These are phyloP conservation scores for Simplicillium sp. DNA, from an alignment of 2,329 filamentous ascomycete species.

Conservation along the genomic window DNA sequence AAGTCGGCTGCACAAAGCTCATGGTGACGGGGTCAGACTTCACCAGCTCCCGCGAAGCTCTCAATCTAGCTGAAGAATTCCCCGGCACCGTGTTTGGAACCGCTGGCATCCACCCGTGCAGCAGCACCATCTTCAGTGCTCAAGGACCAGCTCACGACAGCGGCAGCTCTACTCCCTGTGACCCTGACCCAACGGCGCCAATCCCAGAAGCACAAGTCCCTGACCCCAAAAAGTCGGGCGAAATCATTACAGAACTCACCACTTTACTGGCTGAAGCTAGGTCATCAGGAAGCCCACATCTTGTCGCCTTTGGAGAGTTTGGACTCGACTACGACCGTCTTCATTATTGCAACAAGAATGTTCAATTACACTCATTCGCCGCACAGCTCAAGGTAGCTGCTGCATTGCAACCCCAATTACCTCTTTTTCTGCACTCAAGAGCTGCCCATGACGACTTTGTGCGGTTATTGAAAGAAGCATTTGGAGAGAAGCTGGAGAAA, in stretches of 20 bases:
- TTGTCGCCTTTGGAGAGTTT: slow-evolving; percentile 87
- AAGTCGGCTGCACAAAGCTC: slow-evolving; percentile 77
- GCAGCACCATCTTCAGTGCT: slow-evolving; percentile 66
- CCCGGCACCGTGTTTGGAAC: slow-evolving; percentile 81
- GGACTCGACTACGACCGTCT: slow-evolving; percentile 94
- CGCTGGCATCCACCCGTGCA: slow-evolving; percentile 89
- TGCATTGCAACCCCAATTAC: slow-evolving; percentile 59
- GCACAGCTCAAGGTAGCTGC: slow-evolving; percentile 73
- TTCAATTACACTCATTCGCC: slow-evolving; percentile 78
- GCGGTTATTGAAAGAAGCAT: slow-evolving; percentile 49
- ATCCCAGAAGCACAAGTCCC: slow-evolving; percentile 38
- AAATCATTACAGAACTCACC: slow-evolving; percentile 51
- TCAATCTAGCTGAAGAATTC: slow-evolving; percentile 63
- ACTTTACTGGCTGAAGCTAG: slow-evolving; percentile 53
- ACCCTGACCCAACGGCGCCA: slow-evolving; percentile 38
- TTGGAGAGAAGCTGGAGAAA: slow-evolving; percentile 48
- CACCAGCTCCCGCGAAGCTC: slow-evolving; percentile 62
- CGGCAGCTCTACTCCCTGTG: slow-evolving; percentile 42
- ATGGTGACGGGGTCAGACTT: slow-evolving; percentile 92
- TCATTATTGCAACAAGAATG: slow-evolving; percentile 67
- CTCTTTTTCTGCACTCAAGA: slow-evolving; percentile 85
- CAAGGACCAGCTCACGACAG: slow-evolving; percentile 32
- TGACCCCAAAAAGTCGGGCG: slow-evolving; percentile 31
- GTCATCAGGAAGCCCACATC: slow-evolving; percentile 24
- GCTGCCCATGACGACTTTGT: slow-evolving; percentile 84